Evolutionary conservation across 2,329 filamentous ascomycete species (phyloP).

Genomic region (Pseudogymnoascus sp.): DNA sequence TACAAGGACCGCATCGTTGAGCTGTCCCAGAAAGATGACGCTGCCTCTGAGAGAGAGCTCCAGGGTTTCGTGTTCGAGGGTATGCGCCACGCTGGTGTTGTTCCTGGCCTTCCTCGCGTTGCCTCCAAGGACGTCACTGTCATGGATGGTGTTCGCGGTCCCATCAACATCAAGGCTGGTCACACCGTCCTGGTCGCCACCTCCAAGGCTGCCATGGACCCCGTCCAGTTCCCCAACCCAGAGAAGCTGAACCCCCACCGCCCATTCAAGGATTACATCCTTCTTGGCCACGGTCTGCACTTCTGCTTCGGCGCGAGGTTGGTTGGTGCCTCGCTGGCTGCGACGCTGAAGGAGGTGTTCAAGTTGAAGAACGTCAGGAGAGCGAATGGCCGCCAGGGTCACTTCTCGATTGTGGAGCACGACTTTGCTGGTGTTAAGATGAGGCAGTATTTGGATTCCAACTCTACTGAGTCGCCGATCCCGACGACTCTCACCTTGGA

Average conservation of each 20-base stretch:
- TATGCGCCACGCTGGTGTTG: conserved; percentile 44
- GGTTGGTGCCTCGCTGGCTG: conserved; percentile 33
- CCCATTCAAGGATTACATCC: conserved; percentile 32
- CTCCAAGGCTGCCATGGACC: conserved; percentile 36
- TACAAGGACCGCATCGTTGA: conserved; percentile 45
- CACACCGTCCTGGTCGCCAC: conserved; percentile 38
- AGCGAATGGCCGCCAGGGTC: conserved; percentile 31
- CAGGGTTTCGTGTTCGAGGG: conserved; percentile 48
- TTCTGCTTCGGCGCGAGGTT: conserved; percentile 35
- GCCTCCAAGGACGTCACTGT: conserved; percentile 36
- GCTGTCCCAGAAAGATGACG: conserved; percentile 38
- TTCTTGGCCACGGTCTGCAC: conserved; percentile 35
- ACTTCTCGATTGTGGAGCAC: conserved; percentile 37
- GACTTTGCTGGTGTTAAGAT: conserved; percentile 41
- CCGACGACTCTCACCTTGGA: conserved; percentile 36
- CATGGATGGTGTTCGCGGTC: conserved; percentile 40
- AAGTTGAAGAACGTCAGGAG: conserved; percentile 36
- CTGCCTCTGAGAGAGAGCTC: conserved; percentile 37
- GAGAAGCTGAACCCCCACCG: conserved; percentile 37
- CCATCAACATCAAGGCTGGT: conserved; percentile 37
- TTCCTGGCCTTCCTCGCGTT: conserved; percentile 44
- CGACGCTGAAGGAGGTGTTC: conserved; percentile 38
- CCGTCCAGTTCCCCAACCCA: conserved; percentile 33
- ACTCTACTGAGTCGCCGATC: conserved; percentile 39
- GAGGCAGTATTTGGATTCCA: conserved; percentile 41